Base-by-base conservation (phyloP, 1,284 basidiomycete species). In the Grifola frondosa region DNA sequence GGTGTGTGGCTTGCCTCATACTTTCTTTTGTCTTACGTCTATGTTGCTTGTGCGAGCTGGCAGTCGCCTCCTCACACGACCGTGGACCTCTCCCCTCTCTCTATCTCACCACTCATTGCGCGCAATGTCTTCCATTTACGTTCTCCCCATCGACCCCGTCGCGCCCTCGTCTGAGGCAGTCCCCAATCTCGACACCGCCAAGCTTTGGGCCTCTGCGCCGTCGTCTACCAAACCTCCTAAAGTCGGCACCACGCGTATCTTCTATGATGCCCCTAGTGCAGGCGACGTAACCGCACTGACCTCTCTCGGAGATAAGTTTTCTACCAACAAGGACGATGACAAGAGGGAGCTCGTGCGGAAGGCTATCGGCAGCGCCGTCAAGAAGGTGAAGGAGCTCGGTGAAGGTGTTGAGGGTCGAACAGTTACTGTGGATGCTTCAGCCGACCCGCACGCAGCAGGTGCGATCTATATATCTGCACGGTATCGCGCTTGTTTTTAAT, bases 361-460 rank as follows among this genome's bases (percentile, higher is more conserved):
- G 55, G 76, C 84, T 3, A 72, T 88, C 13, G 87, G 81, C 8
- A 78, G 70, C 38, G 84, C 78, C 6, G 75, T 89, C 31, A 85
- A 83, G 61, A 75, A 77, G 38, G 65, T 88, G 46, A 82, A 75
- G 50, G 70, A 61, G 11, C 67, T 85, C 11, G 72, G 66, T 7
- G 70, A 85, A 25, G 80, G 77, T 30, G 62, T 85, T 38, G 75
- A 74, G 3, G 60, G 57, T 3, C 45, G 47, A 24, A 73, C 79
- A 26, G 76, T 84, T 19, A 49, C 69, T 12, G 64, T 89, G 35
- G 85, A 89, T 60, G 77, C 73, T 35, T 73, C 75, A n/a, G 48
- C 63, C 1, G 86, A 91, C 61, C 73, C 84, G 11, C 88, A 91
- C 53, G 84, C 87, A 49, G 80, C 86, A 45, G 83, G 85, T 86